A percentile compares a stretch with the other conserved stretches of the same genome.
Conservation (phyloP, 768 basidiomycete genomes). For the Leccinum sublutescens region DNA sequence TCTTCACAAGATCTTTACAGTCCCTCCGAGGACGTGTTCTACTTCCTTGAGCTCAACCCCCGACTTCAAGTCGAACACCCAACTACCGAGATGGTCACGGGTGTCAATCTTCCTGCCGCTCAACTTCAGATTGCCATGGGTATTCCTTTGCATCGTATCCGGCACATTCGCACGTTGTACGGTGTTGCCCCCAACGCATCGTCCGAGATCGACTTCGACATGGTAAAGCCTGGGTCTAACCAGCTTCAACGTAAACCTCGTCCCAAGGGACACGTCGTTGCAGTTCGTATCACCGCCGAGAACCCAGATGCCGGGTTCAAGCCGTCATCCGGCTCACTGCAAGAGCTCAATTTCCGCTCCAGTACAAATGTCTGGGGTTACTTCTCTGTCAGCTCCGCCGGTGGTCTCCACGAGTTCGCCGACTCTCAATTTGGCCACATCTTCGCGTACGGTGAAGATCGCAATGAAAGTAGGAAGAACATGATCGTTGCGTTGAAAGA, state of each 20-base stretch:
- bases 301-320: slow-evolving; percentile 99
- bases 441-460: slow-evolving; percentile 97
- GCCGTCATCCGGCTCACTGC: slow-evolving; percentile 93
- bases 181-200: slow-evolving; percentile 87
- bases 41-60: slow-evolving; percentile 98
- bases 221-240: slow-evolving; percentile 83
- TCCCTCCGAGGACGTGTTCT: slow-evolving; percentile 89
- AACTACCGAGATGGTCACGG: slow-evolving; percentile 99
- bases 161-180: slow-evolving; percentile 93
- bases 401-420: slow-evolving; percentile 97
- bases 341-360: slow-evolving; percentile 99
- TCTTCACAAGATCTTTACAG: slow-evolving; percentile 80
- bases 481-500: slow-evolving; percentile 99
- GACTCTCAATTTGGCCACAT: slow-evolving; percentile 99
- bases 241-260: slow-evolving; percentile 91
- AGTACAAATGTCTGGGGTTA: slow-evolving; percentile 99
- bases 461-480: slow-evolving; percentile 93
- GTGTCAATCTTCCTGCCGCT: slow-evolving; percentile 96
- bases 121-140: slow-evolving; percentile 99
- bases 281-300: slow-evolving; percentile 98
- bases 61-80: slow-evolving; percentile 99
- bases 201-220: slow-evolving; percentile 96
- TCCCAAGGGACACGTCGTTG: slow-evolving; percentile 98
- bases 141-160: slow-evolving; percentile 90
- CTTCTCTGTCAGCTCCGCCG: slow-evolving; percentile 94